These are phyloP conservation scores for Proliferodiscus dingleyae DNA, from an alignment of 2,329 filamentous ascomycete genomes.

Conservation along the genomic window DNA sequence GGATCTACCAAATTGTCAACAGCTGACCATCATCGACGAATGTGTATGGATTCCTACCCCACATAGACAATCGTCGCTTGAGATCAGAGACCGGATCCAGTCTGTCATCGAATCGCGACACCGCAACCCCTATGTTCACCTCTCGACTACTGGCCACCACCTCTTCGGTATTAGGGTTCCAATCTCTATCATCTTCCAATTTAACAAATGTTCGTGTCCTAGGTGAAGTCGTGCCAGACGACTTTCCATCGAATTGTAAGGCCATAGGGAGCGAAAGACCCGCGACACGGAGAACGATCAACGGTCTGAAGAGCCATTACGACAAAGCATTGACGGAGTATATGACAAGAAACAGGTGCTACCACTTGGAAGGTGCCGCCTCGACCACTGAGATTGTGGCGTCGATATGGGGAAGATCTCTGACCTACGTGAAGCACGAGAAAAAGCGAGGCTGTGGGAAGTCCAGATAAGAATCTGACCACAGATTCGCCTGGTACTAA, in stretches of 20 bases:
- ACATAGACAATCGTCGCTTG: slow-evolving; percentile 15
- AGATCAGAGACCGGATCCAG: slow-evolving; percentile 18
- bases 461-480: slow-evolving; percentile 17
- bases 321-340: slow-evolving; percentile 33
- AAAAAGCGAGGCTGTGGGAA: slow-evolving; percentile 10
- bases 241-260: slow-evolving; percentile 18
- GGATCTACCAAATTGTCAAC: slow-evolving; percentile 11
- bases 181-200: slow-evolving; percentile 18
- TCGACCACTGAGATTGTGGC: slow-evolving; percentile 7
- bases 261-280: slow-evolving; percentile 15
- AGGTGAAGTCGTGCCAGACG: slow-evolving; percentile 18
- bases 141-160: slow-evolving; percentile 15
- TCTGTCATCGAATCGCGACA: slow-evolving; percentile 11
- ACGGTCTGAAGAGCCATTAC: slow-evolving; percentile 21
- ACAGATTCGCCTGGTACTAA: slow-evolving; percentile 14
- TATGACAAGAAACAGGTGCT: slow-evolving; percentile 10
- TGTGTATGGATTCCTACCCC: slow-evolving; percentile 10
- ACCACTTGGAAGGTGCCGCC: slow-evolving; percentile 1
- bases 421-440: slow-evolving; percentile 20
- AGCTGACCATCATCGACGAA: neutral
- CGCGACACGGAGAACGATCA: slow-evolving; percentile 25
- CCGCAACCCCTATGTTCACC: slow-evolving; percentile 5
- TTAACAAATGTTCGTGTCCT: slow-evolving; percentile 11
- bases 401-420: slow-evolving; percentile 14
- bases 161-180: slow-evolving; percentile 20